phyloP scores from a whole-genome alignment of 169 alveolate species.

The Besnoitia besnoiti region DNA sequence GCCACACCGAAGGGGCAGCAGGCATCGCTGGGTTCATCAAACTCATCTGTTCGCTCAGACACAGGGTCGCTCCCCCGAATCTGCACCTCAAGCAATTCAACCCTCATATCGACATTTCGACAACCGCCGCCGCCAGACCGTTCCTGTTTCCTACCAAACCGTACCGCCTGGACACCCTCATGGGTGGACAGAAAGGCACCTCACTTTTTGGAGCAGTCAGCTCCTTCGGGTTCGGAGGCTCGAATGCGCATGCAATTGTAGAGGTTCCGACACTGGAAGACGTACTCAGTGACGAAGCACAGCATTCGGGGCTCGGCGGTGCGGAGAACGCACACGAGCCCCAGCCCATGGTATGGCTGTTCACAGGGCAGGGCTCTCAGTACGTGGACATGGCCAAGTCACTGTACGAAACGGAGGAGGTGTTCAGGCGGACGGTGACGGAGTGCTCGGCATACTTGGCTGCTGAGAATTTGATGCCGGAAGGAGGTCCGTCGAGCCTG shows the following conservation, averaged over 20 bases:
- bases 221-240: conserved; percentile 76
- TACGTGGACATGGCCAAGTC: conserved; percentile 68
- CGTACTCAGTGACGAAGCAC: background rate
- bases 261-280: conserved; percentile 57
- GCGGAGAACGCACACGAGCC: background rate
- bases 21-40: conserved; percentile 76
- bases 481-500: conserved; percentile 35
- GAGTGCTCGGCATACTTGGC: conserved; percentile 50
- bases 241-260: conserved; percentile 51
- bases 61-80: conserved; percentile 75
- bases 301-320: background rate
- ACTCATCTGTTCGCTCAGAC: conserved; percentile 67
- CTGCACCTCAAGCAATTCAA: conserved; percentile 72
- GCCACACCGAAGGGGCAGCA: conserved; percentile 76
- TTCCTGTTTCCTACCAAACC: conserved; percentile 50
- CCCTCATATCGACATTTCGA: conserved; percentile 72
- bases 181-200: background rate
- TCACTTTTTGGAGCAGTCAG: conserved; percentile 69
- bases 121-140: background rate
- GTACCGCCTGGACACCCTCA: conserved; percentile 46
- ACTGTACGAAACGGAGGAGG: conserved; percentile 45
- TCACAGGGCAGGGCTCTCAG: conserved; percentile 75
- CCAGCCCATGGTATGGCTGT: conserved; percentile 28
- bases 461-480: background rate
- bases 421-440: conserved; percentile 59